Percentiles rank a stretch among this genome's conserved stretches.
These are phyloP conservation scores for Fusarium ambrosium DNA, from an alignment of 2,329 filamentous ascomycete genomes.

Conservation along the genomic window DNA sequence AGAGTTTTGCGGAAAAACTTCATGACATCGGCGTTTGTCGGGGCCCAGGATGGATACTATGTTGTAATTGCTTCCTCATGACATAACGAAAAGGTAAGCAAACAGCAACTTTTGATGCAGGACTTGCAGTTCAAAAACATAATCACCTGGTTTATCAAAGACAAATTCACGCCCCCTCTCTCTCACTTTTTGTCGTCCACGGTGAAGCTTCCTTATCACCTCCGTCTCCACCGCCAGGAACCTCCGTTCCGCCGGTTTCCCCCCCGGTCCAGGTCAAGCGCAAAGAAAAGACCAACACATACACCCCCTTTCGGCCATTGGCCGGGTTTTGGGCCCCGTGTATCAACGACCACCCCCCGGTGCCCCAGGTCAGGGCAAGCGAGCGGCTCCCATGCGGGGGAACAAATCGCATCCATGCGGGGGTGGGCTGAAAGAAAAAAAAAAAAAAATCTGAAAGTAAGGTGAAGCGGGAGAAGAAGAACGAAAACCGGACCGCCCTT, in stretches of 20 bases:
- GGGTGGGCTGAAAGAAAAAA: slow-evolving; percentile 35
- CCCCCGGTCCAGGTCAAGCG: slow-evolving; percentile 16
- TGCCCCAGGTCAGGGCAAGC: slow-evolving; percentile 21
- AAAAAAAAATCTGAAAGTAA: background rate
- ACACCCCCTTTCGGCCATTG: slow-evolving; percentile 30
- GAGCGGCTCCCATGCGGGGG: slow-evolving; percentile 44
- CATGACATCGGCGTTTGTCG: slow-evolving; percentile 32
- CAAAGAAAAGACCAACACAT: slow-evolving; percentile 1
- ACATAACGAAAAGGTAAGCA: slow-evolving; percentile 29
- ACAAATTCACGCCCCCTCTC: background rate
- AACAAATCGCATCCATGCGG: slow-evolving; percentile 38
- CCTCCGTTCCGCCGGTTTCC: slow-evolving; percentile 36
- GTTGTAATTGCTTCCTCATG: slow-evolving; percentile 30
- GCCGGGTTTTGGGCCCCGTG: slow-evolving; percentile 11
- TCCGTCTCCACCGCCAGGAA: slow-evolving; percentile 30
- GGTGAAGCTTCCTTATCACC: slow-evolving; percentile 20
- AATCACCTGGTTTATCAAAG: slow-evolving; percentile 3
- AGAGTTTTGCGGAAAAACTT: slow-evolving; percentile 5
- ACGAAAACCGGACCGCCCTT: slow-evolving; percentile 8
- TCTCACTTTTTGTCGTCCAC: background rate
- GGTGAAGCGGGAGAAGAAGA: background rate
- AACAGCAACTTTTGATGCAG: slow-evolving; percentile 6
- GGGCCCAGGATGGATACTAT: slow-evolving; percentile 30
- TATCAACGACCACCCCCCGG: background rate
- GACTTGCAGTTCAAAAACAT: slow-evolving; percentile 3